A percentile compares a stretch with the other conserved stretches of the same genome.
These are phyloP conservation scores for Thermothielavioides terrestris DNA, from an alignment of 495 filamentous ascomycete genomes.

Conservation along the genomic window DNA sequence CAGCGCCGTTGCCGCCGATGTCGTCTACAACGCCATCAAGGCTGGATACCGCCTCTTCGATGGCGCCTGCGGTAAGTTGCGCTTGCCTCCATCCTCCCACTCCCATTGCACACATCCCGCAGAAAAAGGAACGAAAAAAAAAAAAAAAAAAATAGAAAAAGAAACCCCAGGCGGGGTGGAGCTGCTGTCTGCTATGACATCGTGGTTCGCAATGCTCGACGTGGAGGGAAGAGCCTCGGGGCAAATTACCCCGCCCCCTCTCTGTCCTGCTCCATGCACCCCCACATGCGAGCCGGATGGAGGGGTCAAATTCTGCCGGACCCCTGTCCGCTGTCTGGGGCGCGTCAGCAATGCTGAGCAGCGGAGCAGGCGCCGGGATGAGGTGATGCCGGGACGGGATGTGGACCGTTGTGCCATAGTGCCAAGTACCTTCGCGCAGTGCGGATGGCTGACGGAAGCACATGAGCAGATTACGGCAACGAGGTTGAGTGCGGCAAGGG, in stretches of 20 bases:
- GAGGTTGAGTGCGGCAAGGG: conserved; percentile 78
- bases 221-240: conserved; percentile 8
- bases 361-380: too few relatives aligned
- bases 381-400: conserved; percentile 5
- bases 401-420: not conserved
- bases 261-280: conserved; percentile 15
- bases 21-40: conserved; percentile 85
- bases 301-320: conserved; percentile 14
- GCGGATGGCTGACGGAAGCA: conserved; percentile 15
- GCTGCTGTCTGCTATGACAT: not conserved
- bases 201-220: not conserved
- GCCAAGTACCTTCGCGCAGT: not conserved
- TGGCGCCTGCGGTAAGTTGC: conserved; percentile 66
- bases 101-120: not conserved
- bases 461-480: conserved; percentile 70
- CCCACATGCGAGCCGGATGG: conserved; percentile 19
- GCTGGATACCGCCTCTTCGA: conserved; percentile 79
- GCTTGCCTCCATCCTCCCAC: not conserved
- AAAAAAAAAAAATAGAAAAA: too few relatives aligned
- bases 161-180: not conserved
- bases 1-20: conserved; percentile 66
- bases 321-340: conserved; percentile 13
- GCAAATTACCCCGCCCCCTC: conserved; percentile 24
- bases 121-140: too few relatives aligned
- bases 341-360: too few relatives aligned